These are phyloP conservation scores for Xylaria sp. DNA, from an alignment of 2,329 filamentous ascomycete species.

Conservation along the genomic window DNA sequence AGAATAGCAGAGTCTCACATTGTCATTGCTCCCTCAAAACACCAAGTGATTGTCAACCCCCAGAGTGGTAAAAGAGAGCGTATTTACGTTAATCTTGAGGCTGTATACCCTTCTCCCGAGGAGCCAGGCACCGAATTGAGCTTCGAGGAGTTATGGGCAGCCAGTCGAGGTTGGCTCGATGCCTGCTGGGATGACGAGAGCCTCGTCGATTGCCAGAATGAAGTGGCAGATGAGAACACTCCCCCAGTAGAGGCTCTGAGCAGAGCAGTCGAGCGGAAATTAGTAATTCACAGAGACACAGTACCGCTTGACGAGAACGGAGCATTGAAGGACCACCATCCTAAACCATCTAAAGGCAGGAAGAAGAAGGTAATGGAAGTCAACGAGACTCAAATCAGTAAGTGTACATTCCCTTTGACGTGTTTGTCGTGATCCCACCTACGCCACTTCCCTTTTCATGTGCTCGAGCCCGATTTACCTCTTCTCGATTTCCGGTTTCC, in stretches of 20 bases:
- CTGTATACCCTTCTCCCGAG: constrained; percentile 82
- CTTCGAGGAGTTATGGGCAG: constrained; percentile 91
- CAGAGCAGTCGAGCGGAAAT: constrained; percentile 51
- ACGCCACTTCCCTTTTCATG: constrained; percentile 1
- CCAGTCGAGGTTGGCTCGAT: constrained; percentile 75
- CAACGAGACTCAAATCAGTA: constrained; percentile 93
- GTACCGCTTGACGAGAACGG: constrained; percentile 70
- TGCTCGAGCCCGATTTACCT: constrained; percentile 10
- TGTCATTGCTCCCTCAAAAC: constrained; percentile 75
- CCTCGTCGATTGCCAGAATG: constrained; percentile 39
- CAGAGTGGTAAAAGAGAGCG: constrained; percentile 85
- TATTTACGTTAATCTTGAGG: constrained; percentile 86
- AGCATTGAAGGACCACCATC: constrained; percentile 56
- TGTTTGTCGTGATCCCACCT: neutral
- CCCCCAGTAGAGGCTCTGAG: constrained; percentile 47
- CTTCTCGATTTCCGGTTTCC: constrained; percentile 25
- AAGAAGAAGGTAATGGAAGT: constrained; percentile 86
- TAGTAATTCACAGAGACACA: constrained; percentile 58
- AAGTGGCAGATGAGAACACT: constrained; percentile 39
- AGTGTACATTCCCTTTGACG: constrained; percentile 51
- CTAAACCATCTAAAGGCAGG: constrained; percentile 62
- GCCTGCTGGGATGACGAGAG: constrained; percentile 64
- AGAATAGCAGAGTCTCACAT: constrained; percentile 72
- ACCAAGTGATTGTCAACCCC: constrained; percentile 85
- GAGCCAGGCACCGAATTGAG: constrained; percentile 80